phyloP scores from a whole-genome alignment of 306 rosid species.

The Dalbergia cochinchinensis region DNA sequence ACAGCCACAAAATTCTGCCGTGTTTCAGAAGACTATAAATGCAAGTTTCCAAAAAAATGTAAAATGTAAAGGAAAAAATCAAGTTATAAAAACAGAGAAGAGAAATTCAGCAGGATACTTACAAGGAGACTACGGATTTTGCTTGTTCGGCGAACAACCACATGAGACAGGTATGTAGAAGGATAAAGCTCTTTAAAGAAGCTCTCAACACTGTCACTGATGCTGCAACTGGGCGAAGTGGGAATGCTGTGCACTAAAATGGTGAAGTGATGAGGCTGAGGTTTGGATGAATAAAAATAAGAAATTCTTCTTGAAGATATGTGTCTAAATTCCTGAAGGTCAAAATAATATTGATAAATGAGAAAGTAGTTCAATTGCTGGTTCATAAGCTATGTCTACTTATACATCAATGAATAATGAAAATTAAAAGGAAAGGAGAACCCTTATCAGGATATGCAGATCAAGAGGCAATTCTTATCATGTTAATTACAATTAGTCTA shows the following conservation, averaged over 20 bases:
- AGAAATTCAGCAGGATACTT: constrained; percentile 49
- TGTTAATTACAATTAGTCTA: background rate
- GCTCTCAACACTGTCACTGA: constrained; percentile 70
- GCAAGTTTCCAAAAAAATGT: constrained; percentile 8
- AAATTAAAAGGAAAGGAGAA: constrained; percentile 20
- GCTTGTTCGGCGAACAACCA: constrained; percentile 73
- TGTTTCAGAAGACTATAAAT: constrained; percentile 2
- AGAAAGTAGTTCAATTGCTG: constrained; percentile 44
- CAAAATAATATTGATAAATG: constrained; percentile 39
- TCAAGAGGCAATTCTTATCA: background rate
- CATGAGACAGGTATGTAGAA: constrained; percentile 76
- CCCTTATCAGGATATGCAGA: constrained; percentile 12
- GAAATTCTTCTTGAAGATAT: constrained; percentile 75
- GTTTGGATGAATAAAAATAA: constrained; percentile 81
- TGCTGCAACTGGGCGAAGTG: constrained; percentile 52
- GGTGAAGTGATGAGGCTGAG: constrained; percentile 92
- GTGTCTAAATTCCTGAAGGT: constrained; percentile 81
- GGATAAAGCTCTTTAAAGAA: constrained; percentile 84
- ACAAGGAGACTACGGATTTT: constrained; percentile 72
- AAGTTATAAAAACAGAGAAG: constrained; percentile 30
- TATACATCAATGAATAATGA: constrained; percentile 37
- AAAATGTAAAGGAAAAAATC: constrained; percentile 26
- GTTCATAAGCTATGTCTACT: constrained; percentile 26
- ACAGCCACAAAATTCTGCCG: constrained; percentile 8
- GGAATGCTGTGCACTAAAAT: constrained; percentile 85